Evolutionary conservation across 1,284 basidiomycete genomes (phyloP), one percentile per base, ranked within the genome.

Genomic region (Ganoderma boninense): DNA sequence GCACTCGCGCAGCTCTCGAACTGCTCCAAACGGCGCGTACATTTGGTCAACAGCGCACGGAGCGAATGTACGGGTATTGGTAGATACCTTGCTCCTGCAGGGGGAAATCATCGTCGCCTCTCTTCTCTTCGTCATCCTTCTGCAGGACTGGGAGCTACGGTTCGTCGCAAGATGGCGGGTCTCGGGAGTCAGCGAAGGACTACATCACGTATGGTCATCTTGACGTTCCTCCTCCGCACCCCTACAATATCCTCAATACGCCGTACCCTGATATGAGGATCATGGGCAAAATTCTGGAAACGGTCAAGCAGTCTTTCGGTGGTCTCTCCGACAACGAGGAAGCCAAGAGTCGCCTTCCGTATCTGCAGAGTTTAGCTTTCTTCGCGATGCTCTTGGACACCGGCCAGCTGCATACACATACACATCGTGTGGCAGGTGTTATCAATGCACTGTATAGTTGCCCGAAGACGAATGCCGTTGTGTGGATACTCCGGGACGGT

Each of bases 31-130:
- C 83, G 4, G 91, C 91, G 0, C 85, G 87, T n/a, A 80, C 84
- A 44, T 85, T 87, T 57, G 84, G 87, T 35, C 86, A 88, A 61
- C 81, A 84, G 38, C 86, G 89, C 49, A 87, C 89, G 6, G 81
- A 86, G 32, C 80, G 84, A 35, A 89, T 92, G 84, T 92, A 90
- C 84, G 86, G 54, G 82, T 84, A 2, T 79, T 93, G 56, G 84
- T 95, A 72, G 83, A 86, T 3, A 85, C 90, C 8, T 92, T 90
- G 71, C 80, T 95, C 14, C 79, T 93, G 59, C 92, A 95, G 64
- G 92, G 92, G 38, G 93, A 95, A 76, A 89, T 95, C 61, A 84
- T 95, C 54, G 84, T 92, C 35, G 93, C 88, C 0, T 89, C 90
- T 1, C 81, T 95, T 32, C 81, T 94, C 8, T 92, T 94, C 69